Evolutionary conservation across 768 basidiomycete genomes (phyloP).

Genomic region (Tricholoma furcatifolium): DNA sequence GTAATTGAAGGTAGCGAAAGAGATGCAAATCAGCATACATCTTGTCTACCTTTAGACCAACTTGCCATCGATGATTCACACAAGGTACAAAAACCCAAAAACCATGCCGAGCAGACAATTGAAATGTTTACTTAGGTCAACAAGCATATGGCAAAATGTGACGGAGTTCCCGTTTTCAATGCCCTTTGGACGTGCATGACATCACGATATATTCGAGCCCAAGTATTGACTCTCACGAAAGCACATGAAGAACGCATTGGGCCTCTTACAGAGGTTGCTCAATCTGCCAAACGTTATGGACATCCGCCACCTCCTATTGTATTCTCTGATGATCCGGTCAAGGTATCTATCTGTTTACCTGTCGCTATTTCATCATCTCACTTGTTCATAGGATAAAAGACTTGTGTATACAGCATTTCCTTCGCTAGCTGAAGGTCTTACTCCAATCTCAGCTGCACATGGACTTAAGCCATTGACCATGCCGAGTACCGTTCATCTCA

Average conservation of each 20-base stretch:
- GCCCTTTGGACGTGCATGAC: constrained; percentile 27
- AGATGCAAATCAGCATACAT: constrained; percentile 23
- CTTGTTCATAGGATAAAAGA: constrained; percentile 1
- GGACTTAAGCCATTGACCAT: not conserved
- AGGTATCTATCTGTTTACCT: not conserved
- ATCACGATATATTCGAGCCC: constrained; percentile 16
- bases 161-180: constrained; percentile 20
- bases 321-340: constrained; percentile 9
- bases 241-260: constrained; percentile 7
- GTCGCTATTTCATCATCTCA: not conserved
- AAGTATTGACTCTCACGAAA: constrained; percentile 22
- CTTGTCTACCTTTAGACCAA: constrained; percentile 20
- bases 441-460: not conserved
- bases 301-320: not conserved
- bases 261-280: not conserved
- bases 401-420: constrained; percentile 7
- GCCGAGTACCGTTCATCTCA: not conserved
- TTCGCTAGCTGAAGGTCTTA: constrained; percentile 3
- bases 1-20: constrained; percentile 20
- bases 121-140: constrained; percentile 14
- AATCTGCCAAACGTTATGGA: constrained; percentile 2
- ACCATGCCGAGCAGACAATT: too few species aligned
- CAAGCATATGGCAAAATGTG: constrained; percentile 23
- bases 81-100: constrained; percentile 14
- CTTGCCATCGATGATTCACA: constrained; percentile 22